phyloP scores from a whole-genome alignment of 2,329 filamentous ascomycete species.

The Alternaria infectoria region DNA sequence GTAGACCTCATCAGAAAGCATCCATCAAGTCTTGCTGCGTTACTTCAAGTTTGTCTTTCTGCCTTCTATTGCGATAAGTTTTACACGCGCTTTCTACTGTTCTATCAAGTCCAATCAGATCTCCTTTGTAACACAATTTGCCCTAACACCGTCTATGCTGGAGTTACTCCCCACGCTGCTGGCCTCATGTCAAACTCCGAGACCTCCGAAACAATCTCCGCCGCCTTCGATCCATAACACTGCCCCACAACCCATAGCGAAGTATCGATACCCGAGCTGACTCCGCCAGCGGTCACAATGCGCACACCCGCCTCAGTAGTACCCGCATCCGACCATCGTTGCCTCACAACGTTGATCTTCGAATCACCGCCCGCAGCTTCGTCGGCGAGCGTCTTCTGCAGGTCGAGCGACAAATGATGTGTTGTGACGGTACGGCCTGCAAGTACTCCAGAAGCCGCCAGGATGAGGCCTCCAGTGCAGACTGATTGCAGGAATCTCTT shows the following conservation, averaged over 20 bases:
- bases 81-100: not conserved
- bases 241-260: slow-evolving; percentile 37
- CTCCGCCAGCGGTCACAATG: slow-evolving; percentile 45
- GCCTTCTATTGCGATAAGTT: not conserved
- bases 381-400: slow-evolving; percentile 35
- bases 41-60: not conserved
- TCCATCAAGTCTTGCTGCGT: not conserved
- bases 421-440: slow-evolving; percentile 47
- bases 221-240: slow-evolving; percentile 32
- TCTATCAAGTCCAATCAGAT: not conserved
- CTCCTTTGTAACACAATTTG: too few relatives aligned
- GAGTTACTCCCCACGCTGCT: slow-evolving; percentile 9
- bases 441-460: slow-evolving; percentile 48
- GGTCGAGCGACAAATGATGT: slow-evolving; percentile 45
- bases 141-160: too few relatives aligned
- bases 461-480: slow-evolving; percentile 49
- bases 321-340: slow-evolving; percentile 44
- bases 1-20: too few relatives aligned
- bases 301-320: slow-evolving; percentile 36
- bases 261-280: slow-evolving; percentile 42
- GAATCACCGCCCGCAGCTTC: slow-evolving; percentile 37
- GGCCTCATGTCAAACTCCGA: slow-evolving; percentile 41
- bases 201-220: slow-evolving; percentile 33
- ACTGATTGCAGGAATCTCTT: slow-evolving; percentile 48
- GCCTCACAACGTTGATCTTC: slow-evolving; percentile 30